Evolutionary conservation across 2,329 filamentous ascomycete genomes (phyloP).

Genomic region (Botrytis byssoidea): DNA sequence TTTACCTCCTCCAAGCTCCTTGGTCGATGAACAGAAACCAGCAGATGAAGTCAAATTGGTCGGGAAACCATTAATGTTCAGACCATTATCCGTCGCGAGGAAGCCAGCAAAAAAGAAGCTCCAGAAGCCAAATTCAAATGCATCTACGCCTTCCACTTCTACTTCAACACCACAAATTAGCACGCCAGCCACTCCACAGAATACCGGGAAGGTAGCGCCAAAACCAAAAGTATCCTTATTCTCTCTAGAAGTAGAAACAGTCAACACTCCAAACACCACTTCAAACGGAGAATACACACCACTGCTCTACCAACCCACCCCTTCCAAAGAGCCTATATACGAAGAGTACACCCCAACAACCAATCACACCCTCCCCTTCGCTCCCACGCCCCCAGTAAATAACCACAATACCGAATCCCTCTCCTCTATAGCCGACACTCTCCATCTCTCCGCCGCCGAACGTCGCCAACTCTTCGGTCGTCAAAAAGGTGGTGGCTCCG

Average conservation of each 20-base stretch:
- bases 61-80: constrained; percentile 83
- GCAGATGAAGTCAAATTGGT: constrained; percentile 66
- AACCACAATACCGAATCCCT: constrained; percentile 53
- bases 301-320: constrained; percentile 45
- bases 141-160: constrained; percentile 29
- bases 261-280: constrained; percentile 19
- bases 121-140: constrained; percentile 25
- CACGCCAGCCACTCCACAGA: constrained; percentile 17
- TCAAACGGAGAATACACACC: constrained; percentile 49
- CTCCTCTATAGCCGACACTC: constrained; percentile 67
- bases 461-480: constrained; percentile 85
- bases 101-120: constrained; percentile 68
- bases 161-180: constrained; percentile 32
- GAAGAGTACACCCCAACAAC: constrained; percentile 37
- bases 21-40: constrained; percentile 54
- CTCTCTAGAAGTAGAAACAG: constrained; percentile 52
- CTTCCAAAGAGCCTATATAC: constrained; percentile 31
- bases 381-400: constrained; percentile 32
- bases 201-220: constrained; percentile 41
- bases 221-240: constrained; percentile 71
- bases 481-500: constrained; percentile 45
- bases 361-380: constrained; percentile 32
- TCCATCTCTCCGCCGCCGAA: constrained; percentile 75
- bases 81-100: constrained; percentile 79
- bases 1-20: constrained; percentile 48